Percentiles rank a stretch among this genome's conserved stretches.
phyloP scores from a whole-genome alignment of 352 stramenopile genomes.

The Globisporangium canariense region DNA sequence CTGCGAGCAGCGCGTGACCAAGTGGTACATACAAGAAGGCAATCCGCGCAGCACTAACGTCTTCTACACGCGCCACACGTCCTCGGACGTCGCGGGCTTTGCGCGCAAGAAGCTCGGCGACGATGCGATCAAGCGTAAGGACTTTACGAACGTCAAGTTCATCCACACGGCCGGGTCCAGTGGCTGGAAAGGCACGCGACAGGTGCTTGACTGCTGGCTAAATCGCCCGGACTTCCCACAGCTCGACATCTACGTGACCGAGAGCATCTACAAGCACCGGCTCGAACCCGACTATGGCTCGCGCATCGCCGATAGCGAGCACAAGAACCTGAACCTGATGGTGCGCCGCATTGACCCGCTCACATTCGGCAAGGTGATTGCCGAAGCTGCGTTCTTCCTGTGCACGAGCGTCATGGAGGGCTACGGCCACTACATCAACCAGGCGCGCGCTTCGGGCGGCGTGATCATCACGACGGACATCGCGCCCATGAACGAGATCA shows the following conservation, averaged over 20 bases:
- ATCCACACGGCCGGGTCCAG: conserved; percentile 36
- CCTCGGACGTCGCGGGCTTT: conserved; percentile 42
- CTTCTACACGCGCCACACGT: conserved; percentile 59
- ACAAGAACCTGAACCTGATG: conserved; percentile 12
- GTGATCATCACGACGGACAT: conserved; percentile 44
- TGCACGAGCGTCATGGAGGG: conserved; percentile 56
- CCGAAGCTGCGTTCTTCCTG: conserved; percentile 41
- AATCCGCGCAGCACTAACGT: conserved; percentile 48
- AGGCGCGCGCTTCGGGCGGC: conserved; percentile 39
- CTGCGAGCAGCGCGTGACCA: conserved; percentile 35
- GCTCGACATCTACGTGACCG: conserved; percentile 39
- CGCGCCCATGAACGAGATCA: conserved; percentile 58
- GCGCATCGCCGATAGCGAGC: neutral
- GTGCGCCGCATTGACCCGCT: conserved; percentile 21
- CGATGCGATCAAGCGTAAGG: conserved; percentile 21
- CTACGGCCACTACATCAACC: conserved; percentile 72
- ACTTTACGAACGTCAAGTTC: conserved; percentile 34
- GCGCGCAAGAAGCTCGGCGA: conserved; percentile 23
- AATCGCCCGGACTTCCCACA: conserved; percentile 29
- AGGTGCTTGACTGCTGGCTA: conserved; percentile 51
- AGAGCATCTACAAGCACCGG: conserved; percentile 25
- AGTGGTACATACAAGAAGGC: conserved; percentile 55
- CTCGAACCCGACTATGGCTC: conserved; percentile 21
- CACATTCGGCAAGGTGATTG: conserved; percentile 39
- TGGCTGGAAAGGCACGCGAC: conserved; percentile 44